Base-by-base conservation (phyloP, 805 yeast species). In the Starmerella floris region DNA sequence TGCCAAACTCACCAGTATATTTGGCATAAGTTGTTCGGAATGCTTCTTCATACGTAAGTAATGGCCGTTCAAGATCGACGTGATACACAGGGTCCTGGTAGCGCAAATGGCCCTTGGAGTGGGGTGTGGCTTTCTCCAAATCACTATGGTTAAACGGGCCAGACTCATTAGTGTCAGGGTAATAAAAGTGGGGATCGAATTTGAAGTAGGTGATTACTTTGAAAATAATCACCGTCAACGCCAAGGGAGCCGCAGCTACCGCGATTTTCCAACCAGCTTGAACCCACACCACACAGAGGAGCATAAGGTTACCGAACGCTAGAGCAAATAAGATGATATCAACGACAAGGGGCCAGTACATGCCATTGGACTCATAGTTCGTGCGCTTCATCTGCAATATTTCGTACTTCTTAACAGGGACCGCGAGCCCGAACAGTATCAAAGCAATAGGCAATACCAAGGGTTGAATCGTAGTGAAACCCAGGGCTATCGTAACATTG, bases 381-480 rank as follows among this genome's bases (percentile, higher is more conserved):
- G 68, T 63, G 26, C 51, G 54, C 40, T 50, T 58, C 49, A 62
- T 58, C 45, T 62, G 62, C 50, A 61, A 43, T 17, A 64, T 43
- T 38, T 51, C 45, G 47, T 63, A 63, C 49, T 59, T 61, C 39
- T 61, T 62, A 36, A 62, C 27, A 5, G 64, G 56, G 2, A 52
- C 40, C 23, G 61, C 61, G 9, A 62, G 30, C 8, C 44, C 17
- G 28, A 61, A 57, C 45, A 57, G 56, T 15, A 60, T 45, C 4
- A 60, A 54, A 19, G 58, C 43, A 16, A 60, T 52, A 3, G 62
- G 59, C 10, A 61, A 47, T 15, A 62, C 56, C 15, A 63, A 49
- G 3, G 67, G 67, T 51, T 63, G 67, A 34, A 63, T 57, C 0
- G 62, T 52, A 0, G 66, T 56, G 44, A 63, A 62, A 2, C 61